These are phyloP conservation scores for Nakazawaea siamensis DNA, from an alignment of 805 yeast species.

Conservation along the genomic window DNA sequence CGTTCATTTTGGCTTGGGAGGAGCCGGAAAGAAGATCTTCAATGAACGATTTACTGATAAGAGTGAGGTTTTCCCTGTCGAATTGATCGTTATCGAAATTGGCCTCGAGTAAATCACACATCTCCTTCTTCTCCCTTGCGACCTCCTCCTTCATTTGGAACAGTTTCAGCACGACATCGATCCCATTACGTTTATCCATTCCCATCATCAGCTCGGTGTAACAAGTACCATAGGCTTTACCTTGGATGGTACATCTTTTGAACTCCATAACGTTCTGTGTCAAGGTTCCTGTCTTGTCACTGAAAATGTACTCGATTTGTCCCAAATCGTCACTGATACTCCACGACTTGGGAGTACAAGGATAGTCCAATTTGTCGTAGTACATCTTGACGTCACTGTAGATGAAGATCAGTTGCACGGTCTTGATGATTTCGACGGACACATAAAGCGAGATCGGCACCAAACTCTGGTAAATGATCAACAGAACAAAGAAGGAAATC, in stretches of 20 bases:
- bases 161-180: slow-evolving; percentile 60
- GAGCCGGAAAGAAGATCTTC: slow-evolving; percentile 37
- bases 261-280: slow-evolving; percentile 85
- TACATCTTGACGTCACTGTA: slow-evolving; percentile 70
- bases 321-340: slow-evolving; percentile 81
- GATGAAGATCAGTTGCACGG: slow-evolving; percentile 76
- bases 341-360: slow-evolving; percentile 83
- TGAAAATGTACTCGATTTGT: slow-evolving; percentile 76
- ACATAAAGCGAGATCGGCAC: slow-evolving; percentile 81
- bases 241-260: slow-evolving; percentile 71
- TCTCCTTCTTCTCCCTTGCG: slow-evolving; percentile 46
- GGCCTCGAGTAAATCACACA: slow-evolving; percentile 39
- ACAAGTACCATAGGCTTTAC: slow-evolving; percentile 66
- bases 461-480: slow-evolving; percentile 69
- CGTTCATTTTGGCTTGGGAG: slow-evolving; percentile 39
- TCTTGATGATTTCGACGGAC: slow-evolving; percentile 74
- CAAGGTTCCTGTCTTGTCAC: slow-evolving; percentile 80
- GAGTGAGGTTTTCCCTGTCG: slow-evolving; percentile 43
- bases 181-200: slow-evolving; percentile 67
- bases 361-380: slow-evolving; percentile 60
- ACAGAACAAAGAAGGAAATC: slow-evolving; percentile 65
- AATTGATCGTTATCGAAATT: slow-evolving; percentile 38
- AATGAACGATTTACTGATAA: slow-evolving; percentile 52
- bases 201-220: slow-evolving; percentile 82
- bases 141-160: slow-evolving; percentile 44